Evolutionary conservation across 352 stramenopile species (phyloP), one percentile per base, ranked within the genome.

Genomic region (Globisporangium okanoganense): DNA sequence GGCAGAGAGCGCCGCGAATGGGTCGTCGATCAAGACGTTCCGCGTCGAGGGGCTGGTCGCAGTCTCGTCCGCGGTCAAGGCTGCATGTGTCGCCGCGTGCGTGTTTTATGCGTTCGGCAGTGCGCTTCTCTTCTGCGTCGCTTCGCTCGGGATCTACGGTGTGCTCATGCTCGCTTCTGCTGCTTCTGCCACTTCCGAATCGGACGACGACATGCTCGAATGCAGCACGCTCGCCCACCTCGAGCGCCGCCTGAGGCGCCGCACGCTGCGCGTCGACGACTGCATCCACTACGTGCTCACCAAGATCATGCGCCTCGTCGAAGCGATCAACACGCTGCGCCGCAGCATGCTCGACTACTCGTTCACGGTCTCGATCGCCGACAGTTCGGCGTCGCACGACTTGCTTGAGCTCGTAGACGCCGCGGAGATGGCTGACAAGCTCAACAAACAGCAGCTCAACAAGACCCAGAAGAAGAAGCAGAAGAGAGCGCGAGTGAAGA

Each of bases 301-400:
- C 36, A 56, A 56, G 45, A 64, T 64, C 38, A 27, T 56, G 48
- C 58, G 58, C 40, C 50, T 58, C 20, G 53, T 65, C 50, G 50
- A 65, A 29, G 35, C 38, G 2, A 52, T 64, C 36, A 52, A 64
- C 25, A 58, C 38, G 25, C 38, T 65, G 51, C 59, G 53, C 41
- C 59, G 59, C 59, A 65, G 59, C 41, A 58, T 65, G 50, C 59
- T 65, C 59, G 59, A 65, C 50, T 65, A 64, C 58, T 64, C 58
- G 48, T 64, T 53, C 49, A 58, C 50, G 40, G 38, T 65, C 47
- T 58, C 49, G 45, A 50, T 64, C 38, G 40, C 58, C n/a, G 22
- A 47, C 9, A 62, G 56, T 33, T 54, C 41, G 16, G 56, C 56
- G 22, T 54, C 35, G 18, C 56, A 48, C 36, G 56, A 62, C 56